A percentile compares a stretch with the other conserved stretches of the same genome.
These are phyloP conservation scores for Lactarius hatsudake DNA, from an alignment of 768 basidiomycete genomes.

Conservation along the genomic window DNA sequence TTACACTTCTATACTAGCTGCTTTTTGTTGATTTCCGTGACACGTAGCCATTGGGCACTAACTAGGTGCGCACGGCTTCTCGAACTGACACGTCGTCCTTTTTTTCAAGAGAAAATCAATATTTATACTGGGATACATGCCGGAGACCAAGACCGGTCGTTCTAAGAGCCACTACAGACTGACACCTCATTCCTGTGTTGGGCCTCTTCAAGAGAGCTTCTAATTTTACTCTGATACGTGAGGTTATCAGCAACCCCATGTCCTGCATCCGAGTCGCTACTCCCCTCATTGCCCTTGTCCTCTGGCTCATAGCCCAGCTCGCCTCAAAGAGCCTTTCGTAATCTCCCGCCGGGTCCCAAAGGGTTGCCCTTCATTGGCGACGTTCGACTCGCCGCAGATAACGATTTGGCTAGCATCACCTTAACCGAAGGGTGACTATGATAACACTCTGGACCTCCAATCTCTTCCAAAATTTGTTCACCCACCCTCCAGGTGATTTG, in stretches of 20 bases:
- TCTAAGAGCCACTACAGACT: too few relatives aligned
- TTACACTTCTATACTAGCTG: too few relatives aligned
- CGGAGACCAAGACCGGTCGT: too few relatives aligned
- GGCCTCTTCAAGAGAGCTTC: background rate
- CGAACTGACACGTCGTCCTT: background rate
- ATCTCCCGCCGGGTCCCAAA: background rate
- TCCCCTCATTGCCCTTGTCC: background rate
- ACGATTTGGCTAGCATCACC: background rate
- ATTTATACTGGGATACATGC: too few relatives aligned
- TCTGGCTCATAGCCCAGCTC: background rate
- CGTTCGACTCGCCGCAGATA: background rate
- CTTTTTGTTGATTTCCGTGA: background rate
- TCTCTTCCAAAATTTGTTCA: background rate
- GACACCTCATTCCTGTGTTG: too few relatives aligned
- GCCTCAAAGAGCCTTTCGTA: background rate
- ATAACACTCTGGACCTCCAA: background rate
- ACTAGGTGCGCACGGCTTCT: too few relatives aligned
- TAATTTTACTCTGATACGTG: background rate
- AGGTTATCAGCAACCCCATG: background rate
- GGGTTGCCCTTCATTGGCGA: background rate
- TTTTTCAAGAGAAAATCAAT: too few relatives aligned
- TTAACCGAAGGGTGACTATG: background rate
- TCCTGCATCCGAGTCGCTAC: background rate
- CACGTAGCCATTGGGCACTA: background rate
- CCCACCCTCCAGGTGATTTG: background rate